phyloP scores from a whole-genome alignment of 73 alveolate species.

The Paramecium caudatum region DNA sequence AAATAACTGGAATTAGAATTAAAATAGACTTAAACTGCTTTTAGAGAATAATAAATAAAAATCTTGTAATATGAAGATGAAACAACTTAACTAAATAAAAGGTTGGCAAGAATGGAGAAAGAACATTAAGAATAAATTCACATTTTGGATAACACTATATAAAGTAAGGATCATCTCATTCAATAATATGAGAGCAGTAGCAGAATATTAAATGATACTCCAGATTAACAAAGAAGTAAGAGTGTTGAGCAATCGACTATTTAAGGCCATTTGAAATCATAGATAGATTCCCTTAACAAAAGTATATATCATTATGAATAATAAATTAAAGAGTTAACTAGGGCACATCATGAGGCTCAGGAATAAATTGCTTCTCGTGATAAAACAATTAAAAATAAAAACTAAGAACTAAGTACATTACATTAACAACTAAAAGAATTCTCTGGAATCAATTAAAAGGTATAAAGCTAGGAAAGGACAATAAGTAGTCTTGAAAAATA shows the following conservation, averaged over 20 bases:
- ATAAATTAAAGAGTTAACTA: slow-evolving; percentile 4
- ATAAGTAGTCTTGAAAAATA: neutral
- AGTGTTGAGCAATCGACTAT: slow-evolving; percentile 10
- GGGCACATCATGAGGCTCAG: neutral
- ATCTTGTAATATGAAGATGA: slow-evolving; percentile 17
- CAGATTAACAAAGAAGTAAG: neutral
- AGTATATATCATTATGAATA: neutral
- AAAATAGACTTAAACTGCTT: neutral
- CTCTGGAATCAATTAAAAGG: neutral
- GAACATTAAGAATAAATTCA: slow-evolving; percentile 5
- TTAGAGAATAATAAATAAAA: neutral
- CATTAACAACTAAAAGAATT: neutral
- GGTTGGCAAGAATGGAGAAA: neutral
- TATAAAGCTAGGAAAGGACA: neutral
- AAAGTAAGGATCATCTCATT: slow-evolving; percentile 1
- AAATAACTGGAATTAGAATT: slow-evolving; percentile 1
- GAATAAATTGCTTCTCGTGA: neutral
- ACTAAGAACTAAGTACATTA: neutral
- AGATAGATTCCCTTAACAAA: slow-evolving; percentile 13
- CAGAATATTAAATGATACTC: slow-evolving; percentile 23
- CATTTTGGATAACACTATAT: neutral
- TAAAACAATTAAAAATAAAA: neutral
- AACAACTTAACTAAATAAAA: neutral
- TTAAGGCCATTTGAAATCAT: slow-evolving; percentile 35
- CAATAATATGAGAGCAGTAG: slow-evolving; percentile 22